phyloP scores from a whole-genome alignment of 495 filamentous ascomycete genomes.

The Apiosordaria backusii region DNA sequence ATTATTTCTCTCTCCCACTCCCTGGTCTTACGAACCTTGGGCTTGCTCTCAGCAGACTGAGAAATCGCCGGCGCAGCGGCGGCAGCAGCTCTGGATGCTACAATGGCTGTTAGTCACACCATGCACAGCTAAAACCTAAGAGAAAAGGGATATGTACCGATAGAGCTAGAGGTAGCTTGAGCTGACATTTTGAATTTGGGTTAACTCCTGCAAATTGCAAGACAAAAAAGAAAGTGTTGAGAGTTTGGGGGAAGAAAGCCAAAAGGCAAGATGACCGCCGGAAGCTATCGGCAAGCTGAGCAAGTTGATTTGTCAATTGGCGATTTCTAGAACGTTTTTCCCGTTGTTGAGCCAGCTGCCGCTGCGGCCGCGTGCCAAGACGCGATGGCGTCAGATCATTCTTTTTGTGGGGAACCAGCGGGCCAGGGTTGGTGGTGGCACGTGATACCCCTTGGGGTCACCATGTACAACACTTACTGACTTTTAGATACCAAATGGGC shows the following conservation, averaged over 20 bases:
- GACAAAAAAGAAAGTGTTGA: not conserved
- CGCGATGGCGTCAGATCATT: not conserved
- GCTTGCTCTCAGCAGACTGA: slow-evolving; percentile 36
- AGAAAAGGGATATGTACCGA: not conserved
- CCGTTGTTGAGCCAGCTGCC: not conserved
- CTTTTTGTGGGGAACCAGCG: slow-evolving; percentile 20
- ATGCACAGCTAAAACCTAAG: not conserved
- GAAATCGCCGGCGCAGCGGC: slow-evolving; percentile 12
- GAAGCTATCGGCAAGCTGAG: not conserved
- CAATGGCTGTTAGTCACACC: slow-evolving; percentile 23
- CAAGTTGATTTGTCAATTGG: slow-evolving; percentile 1
- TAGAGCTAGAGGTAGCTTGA: not conserved
- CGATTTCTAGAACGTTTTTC: slow-evolving; percentile 11
- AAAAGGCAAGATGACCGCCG: not conserved
- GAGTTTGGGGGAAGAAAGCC: not conserved
- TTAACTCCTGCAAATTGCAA: not conserved
- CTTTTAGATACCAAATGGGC: too few species aligned
- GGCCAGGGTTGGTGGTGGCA: slow-evolving; percentile 10
- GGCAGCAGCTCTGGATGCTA: slow-evolving; percentile 27
- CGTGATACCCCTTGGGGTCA: slow-evolving; percentile 26
- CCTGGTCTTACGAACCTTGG: slow-evolving; percentile 37
- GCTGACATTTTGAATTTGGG: not conserved
- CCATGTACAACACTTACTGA: too few species aligned
- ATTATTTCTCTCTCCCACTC: slow-evolving; percentile 3
- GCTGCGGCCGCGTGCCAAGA: not conserved